phyloP scores from a whole-genome alignment of 1,139 yeast genomes.

The Entelexis sorbosivorans region DNA sequence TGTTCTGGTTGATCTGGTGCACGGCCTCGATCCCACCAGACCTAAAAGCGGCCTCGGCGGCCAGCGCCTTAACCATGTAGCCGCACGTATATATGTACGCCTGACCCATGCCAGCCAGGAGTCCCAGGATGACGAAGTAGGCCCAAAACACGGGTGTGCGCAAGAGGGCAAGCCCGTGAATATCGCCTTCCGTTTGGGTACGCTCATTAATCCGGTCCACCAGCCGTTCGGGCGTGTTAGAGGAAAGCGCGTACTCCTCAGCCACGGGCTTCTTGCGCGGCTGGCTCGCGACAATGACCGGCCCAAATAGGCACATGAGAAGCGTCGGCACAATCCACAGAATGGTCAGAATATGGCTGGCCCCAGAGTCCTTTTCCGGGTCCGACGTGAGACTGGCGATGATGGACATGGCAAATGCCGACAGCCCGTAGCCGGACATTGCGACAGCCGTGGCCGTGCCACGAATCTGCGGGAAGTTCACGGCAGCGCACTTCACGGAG shows the following conservation, averaged over 20 bases:
- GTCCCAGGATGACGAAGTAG: constrained; percentile 42
- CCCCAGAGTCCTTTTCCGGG: constrained; percentile 23
- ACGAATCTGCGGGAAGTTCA: constrained; percentile 32
- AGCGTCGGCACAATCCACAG: constrained; percentile 29
- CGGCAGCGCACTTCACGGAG: constrained; percentile 35
- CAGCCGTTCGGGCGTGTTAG: constrained; percentile 10
- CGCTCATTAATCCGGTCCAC: constrained; percentile 15
- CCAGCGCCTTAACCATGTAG: constrained; percentile 49
- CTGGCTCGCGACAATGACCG: constrained; percentile 21
- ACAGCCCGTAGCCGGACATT: constrained; percentile 36
- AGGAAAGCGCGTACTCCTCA: constrained; percentile 19
- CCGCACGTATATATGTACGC: constrained; percentile 70
- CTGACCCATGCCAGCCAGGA: constrained; percentile 64
- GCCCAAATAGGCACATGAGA: constrained; percentile 26
- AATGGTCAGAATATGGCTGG: constrained; percentile 29
- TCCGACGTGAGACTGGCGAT: constrained; percentile 25
- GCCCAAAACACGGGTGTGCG: constrained; percentile 30
- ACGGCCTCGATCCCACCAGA: constrained; percentile 23
- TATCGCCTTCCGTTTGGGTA: constrained; percentile 12
- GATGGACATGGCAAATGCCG: constrained; percentile 33
- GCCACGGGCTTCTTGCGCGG: constrained; percentile 9
- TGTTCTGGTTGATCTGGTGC: constrained; percentile 1
- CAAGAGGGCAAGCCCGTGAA: constrained; percentile 25
- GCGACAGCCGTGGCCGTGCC: constrained; percentile 36
- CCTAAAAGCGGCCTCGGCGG: constrained; percentile 26